Evolutionary conservation across 345 rosid genomes (phyloP).

Genomic region (Toxicodendron radicans): DNA sequence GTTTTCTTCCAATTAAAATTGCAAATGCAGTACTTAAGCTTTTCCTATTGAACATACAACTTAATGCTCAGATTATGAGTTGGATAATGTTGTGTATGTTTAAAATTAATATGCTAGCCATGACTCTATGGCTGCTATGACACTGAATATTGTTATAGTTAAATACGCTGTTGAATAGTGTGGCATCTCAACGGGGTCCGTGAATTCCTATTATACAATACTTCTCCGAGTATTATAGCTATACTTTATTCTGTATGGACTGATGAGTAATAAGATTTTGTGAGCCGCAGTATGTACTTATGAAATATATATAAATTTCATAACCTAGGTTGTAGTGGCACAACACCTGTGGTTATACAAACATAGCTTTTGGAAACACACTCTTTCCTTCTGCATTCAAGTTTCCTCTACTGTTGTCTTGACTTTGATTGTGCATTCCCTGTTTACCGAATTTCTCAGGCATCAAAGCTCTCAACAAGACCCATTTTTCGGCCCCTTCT

Average conservation of each 20-base stretch:
- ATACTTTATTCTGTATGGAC: not conserved
- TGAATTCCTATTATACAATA: not conserved
- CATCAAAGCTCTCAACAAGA: slow-evolving; percentile 68
- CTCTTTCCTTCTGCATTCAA: not conserved
- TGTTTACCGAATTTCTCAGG: slow-evolving; percentile 42
- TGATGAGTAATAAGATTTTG: not conserved
- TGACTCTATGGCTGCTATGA: not conserved
- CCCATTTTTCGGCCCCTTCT: slow-evolving; percentile 36
- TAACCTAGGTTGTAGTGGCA: not conserved
- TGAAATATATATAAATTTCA: not conserved
- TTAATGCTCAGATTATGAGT: slow-evolving; percentile 1
- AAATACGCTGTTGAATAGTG: not conserved
- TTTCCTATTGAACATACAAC: not conserved
- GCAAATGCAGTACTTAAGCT: not conserved
- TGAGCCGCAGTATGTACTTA: not conserved
- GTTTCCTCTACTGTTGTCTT: not conserved
- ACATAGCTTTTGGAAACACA: not conserved
- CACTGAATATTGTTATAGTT: not conserved
- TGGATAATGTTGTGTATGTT: not conserved
- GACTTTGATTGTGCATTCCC: slow-evolving; percentile 3
- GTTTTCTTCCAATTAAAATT: not conserved
- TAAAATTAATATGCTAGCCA: not conserved
- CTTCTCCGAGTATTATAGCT: not conserved
- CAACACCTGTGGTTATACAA: not conserved
- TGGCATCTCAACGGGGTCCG: not conserved